Evolutionary conservation across 2,329 filamentous ascomycete species (phyloP).

Genomic region (Pseudocercospora vitis): DNA sequence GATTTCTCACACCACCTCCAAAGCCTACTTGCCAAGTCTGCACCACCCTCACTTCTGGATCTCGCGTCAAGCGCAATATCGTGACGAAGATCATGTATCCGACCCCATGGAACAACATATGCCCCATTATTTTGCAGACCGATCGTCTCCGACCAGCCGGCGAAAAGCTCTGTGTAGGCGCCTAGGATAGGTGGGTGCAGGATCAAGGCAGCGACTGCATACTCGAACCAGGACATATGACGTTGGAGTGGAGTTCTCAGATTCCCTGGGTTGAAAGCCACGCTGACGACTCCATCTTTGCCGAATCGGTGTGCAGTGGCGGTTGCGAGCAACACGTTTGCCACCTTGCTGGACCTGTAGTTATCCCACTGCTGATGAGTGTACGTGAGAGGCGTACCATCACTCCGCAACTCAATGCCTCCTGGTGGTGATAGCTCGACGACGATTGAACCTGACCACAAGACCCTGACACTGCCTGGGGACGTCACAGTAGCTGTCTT

Average conservation of each 20-base stretch:
- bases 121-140: slow-evolving; percentile 31
- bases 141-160: slow-evolving; percentile 32
- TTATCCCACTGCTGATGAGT: no score
- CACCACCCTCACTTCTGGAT: slow-evolving; percentile 34
- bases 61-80: slow-evolving; percentile 37
- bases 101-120: slow-evolving; percentile 40
- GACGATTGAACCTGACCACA: no score
- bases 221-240: slow-evolving; percentile 21
- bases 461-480: no score
- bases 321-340: slow-evolving; percentile 31
- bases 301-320: slow-evolving; percentile 13
- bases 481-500: slow-evolving; percentile 22
- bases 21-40: slow-evolving; percentile 39
- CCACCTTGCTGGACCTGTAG: slow-evolving; percentile 34
- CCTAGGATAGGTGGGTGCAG: slow-evolving; percentile 32
- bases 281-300: slow-evolving; percentile 22
- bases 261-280: slow-evolving; percentile 38
- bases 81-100: slow-evolving; percentile 32
- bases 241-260: slow-evolving; percentile 34
- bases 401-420: no score
- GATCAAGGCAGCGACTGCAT: slow-evolving; percentile 18
- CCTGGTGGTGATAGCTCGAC: no score
- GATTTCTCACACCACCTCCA: slow-evolving; percentile 45
- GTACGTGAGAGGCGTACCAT: no score
- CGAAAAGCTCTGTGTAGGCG: slow-evolving; percentile 38